These are phyloP conservation scores for Suillus luteus DNA, from an alignment of 768 basidiomycete genomes.

Conservation along the genomic window DNA sequence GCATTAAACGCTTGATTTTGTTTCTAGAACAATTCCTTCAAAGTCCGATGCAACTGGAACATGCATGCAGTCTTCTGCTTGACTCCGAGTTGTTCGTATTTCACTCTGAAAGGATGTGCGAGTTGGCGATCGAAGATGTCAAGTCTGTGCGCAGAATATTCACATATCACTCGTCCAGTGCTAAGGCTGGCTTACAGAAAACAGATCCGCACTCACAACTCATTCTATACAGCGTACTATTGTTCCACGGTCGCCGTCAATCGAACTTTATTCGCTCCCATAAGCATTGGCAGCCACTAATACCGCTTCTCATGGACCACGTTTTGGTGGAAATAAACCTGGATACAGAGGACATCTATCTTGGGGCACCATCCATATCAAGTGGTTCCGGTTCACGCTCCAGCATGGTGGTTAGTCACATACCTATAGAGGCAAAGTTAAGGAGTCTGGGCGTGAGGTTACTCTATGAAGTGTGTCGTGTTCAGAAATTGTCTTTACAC, in stretches of 20 bases:
- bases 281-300: constrained; percentile 80
- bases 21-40: constrained; percentile 79
- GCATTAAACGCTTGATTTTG: constrained; percentile 14
- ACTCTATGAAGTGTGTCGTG: constrained; percentile 91
- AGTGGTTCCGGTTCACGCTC: constrained; percentile 31
- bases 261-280: constrained; percentile 73
- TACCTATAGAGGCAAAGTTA: constrained; percentile 86
- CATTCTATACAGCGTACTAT: constrained; percentile 77
- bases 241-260: constrained; percentile 71
- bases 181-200: constrained; percentile 45
- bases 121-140: constrained; percentile 70
- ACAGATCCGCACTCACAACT: constrained; percentile 85
- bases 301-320: constrained; percentile 85
- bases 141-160: constrained; percentile 51
- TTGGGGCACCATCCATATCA: constrained; percentile 39
- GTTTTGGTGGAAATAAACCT: constrained; percentile 80
- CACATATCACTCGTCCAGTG: constrained; percentile 2
- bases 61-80: constrained; percentile 76
- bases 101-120: constrained; percentile 91
- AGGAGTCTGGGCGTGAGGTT: constrained; percentile 69
- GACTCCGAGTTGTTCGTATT: constrained; percentile 87
- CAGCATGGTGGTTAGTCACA: constrained; percentile 43
- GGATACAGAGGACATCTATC: constrained; percentile 64
- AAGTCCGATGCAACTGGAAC: constrained; percentile 78
- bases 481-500: constrained; percentile 76